Base-by-base conservation (phyloP, 1,284 basidiomycete genomes). In the Ceratobasidium sp. region DNA sequence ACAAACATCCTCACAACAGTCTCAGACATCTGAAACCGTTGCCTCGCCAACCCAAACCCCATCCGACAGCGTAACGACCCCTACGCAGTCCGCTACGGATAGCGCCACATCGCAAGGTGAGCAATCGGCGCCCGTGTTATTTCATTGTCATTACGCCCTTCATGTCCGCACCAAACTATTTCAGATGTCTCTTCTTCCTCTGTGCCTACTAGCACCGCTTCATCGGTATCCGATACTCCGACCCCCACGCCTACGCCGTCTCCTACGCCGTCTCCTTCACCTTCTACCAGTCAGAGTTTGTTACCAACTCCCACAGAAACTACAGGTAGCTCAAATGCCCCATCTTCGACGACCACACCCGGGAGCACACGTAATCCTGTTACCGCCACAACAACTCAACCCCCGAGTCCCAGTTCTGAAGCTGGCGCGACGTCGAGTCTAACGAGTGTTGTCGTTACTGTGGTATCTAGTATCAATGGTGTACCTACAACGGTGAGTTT, bases 401-500 rank as follows among this genome's bases (percentile, higher is more conserved):
- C n/a, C 23, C 73, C 52, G 18, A 20, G 10, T 14, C 27, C 73
- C 5, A 66, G 30, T 30, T 48, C 70, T 27, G 50, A 66, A n/a
- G n/a, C 59, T 55, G 48, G 48, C 7, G 54, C 73, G 20, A 54
- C 73, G 30, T 75, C 73, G 4, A 54, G 60, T 8, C 20, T 75
- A 52, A 75, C 73, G 12, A 75, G 73, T n/a, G 35, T 75, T 55
- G 62, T 66, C 3, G 41, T 75, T n/a, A 75, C 73, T 33, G 20
- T 50, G 38, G 35, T 55, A 8, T 52, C 73, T 55, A 66, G 30
- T 23, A 59, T 75, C 48, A 62, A 55, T 65, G 73, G 73, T 12
- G 48, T 52, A 44, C 60, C 52, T 23, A 65, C 73, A 33, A 65
- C 60, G 27, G 73, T 55, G 46, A 65, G 73, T 27, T 20, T 55